Evolutionary conservation across 2,329 filamentous ascomycete genomes (phyloP).

Genomic region (Chalaropsis ovoidea): DNA sequence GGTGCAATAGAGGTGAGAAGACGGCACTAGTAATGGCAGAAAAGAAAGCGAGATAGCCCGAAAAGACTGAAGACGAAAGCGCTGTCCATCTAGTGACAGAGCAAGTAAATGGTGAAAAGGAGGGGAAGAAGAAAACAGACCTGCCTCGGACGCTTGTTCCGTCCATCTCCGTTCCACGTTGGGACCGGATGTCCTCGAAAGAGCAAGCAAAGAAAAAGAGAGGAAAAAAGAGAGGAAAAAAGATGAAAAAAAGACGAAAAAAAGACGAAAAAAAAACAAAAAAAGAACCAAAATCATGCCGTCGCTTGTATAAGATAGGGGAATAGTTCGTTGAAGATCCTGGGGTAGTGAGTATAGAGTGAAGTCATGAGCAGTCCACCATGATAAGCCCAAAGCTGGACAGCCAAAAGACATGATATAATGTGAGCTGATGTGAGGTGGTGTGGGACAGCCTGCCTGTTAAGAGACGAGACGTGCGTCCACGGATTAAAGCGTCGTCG

Average conservation of each 20-base stretch:
- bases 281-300: background rate
- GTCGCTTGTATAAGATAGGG: slow-evolving; percentile 5
- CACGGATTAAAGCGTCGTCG: background rate
- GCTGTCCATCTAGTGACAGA: background rate
- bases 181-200: background rate
- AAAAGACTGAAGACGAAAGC: background rate
- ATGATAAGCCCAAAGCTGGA: background rate
- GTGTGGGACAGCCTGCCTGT: slow-evolving; percentile 2
- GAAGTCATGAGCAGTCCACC: background rate
- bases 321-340: slow-evolving; percentile 14
- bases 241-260: too few relatives aligned
- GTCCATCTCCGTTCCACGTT: background rate
- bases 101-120: background rate
- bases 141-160: background rate
- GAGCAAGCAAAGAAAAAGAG: background rate
- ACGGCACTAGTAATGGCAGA: background rate
- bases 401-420: background rate
- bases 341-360: slow-evolving; percentile 10
- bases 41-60: background rate
- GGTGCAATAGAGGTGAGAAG: background rate
- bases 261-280: background rate
- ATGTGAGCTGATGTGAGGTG: background rate
- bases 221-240: background rate
- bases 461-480: background rate
- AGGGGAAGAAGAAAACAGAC: background rate